These are phyloP conservation scores for Juglanconis oblonga DNA, from an alignment of 2,329 filamentous ascomycete species.

Conservation along the genomic window DNA sequence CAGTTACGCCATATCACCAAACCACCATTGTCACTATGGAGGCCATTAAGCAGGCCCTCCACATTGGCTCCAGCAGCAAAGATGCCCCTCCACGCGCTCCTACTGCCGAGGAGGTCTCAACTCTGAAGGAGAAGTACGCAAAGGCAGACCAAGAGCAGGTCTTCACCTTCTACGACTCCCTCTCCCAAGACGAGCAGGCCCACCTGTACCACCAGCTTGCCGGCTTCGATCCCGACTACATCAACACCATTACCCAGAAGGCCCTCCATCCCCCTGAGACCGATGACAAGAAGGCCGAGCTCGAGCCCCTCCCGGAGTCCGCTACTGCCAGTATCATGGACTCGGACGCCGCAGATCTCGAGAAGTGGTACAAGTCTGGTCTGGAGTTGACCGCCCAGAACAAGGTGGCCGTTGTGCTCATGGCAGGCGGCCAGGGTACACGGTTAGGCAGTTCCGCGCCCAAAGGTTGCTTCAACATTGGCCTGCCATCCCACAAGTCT, in stretches of 20 bases:
- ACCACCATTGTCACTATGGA: conserved; percentile 33
- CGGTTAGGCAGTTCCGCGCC: conserved; percentile 90
- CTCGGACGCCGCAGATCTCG: conserved; percentile 72
- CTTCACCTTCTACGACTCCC: conserved; percentile 82
- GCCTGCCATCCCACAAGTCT: conserved; percentile 86
- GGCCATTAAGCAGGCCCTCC: conserved; percentile 40
- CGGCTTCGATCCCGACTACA: conserved; percentile 77
- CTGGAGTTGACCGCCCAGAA: conserved; percentile 77
- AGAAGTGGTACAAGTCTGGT: conserved; percentile 79
- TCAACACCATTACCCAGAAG: conserved; percentile 81
- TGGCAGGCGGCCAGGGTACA: conserved; percentile 97
- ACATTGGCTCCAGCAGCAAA: conserved; percentile 31
- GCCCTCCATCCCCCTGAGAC: conserved; percentile 75
- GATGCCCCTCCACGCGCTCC: conserved; percentile 47
- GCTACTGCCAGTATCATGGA: conserved; percentile 90
- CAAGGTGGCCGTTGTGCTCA: conserved; percentile 82
- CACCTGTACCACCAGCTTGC: conserved; percentile 78
- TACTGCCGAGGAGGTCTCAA: conserved; percentile 61
- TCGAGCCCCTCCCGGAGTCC: conserved; percentile 85
- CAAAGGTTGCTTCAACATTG: conserved; percentile 97
- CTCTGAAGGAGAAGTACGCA: conserved; percentile 70
- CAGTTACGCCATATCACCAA: not conserved
- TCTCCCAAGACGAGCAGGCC: conserved; percentile 70
- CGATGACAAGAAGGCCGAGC: conserved; percentile 47
- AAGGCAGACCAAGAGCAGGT: conserved; percentile 77